phyloP scores from a whole-genome alignment of 1,284 basidiomycete genomes.

The Sanghuangporus baumii region DNA sequence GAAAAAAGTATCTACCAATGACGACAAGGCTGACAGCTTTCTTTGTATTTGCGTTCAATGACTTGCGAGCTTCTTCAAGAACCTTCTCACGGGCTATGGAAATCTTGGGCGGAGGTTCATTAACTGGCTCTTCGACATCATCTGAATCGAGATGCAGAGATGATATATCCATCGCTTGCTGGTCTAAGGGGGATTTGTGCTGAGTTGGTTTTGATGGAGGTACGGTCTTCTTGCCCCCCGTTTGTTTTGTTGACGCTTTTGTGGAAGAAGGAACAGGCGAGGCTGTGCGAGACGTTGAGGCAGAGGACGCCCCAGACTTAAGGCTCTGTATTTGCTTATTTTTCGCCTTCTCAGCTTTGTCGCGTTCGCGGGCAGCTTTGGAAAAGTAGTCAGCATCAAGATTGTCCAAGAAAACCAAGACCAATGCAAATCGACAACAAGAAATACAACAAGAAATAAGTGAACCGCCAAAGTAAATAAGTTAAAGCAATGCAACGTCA shows the following conservation, averaged over 20 bases:
- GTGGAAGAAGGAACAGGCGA: conserved; percentile 29
- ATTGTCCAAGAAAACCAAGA: conserved; percentile 18
- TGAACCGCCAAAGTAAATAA: conserved; percentile 22
- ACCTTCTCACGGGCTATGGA: conserved; percentile 79
- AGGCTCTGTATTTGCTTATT: conserved; percentile 39
- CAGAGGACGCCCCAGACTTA: conserved; percentile 28
- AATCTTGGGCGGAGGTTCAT: conserved; percentile 60
- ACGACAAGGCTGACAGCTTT: conserved; percentile 85
- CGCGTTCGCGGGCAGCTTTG: conserved; percentile 70
- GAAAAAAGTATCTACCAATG: conserved; percentile 59
- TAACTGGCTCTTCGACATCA: conserved; percentile 35
- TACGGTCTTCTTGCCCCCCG: conserved; percentile 28
- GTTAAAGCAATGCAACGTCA: conserved; percentile 24
- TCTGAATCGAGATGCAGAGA: conserved; percentile 62
- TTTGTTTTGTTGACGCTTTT: neutral
- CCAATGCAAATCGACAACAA: conserved; percentile 24
- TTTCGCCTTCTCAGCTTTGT: conserved; percentile 56
- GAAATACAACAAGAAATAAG: conserved; percentile 21
- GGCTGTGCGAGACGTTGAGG: conserved; percentile 34
- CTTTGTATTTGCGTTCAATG: conserved; percentile 52
- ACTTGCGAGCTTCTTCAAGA: conserved; percentile 70
- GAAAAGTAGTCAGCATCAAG: conserved; percentile 31
- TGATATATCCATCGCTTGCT: conserved; percentile 64
- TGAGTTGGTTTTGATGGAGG: conserved; percentile 31
- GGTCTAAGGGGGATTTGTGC: conserved; percentile 36